phyloP scores from a whole-genome alignment of 345 rosid species.

The Corchorus olitorius region DNA sequence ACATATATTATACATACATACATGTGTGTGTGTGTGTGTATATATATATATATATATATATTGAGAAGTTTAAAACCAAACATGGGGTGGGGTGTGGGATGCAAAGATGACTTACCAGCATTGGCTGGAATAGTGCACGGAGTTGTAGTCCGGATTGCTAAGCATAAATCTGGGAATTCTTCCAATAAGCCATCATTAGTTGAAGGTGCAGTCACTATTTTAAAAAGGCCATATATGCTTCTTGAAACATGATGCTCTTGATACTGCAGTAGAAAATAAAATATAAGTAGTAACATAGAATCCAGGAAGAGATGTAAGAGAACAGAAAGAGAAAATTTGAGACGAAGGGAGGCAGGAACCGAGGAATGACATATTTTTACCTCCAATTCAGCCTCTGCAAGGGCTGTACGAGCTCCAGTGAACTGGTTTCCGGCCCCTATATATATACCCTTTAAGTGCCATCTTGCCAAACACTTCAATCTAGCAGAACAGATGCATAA shows the following conservation, averaged over 20 bases:
- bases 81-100: too few species aligned
- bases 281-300: constrained; percentile 14
- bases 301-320: constrained; percentile 14
- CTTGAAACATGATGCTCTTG: constrained; percentile 94
- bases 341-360: too few species aligned
- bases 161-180: constrained; percentile 72
- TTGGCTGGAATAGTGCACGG: constrained; percentile 98
- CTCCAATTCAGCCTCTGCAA: constrained; percentile 99
- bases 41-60: too few species aligned
- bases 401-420: constrained; percentile 99
- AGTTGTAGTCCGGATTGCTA: constrained; percentile 97
- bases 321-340: neutral
- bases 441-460: constrained; percentile 84
- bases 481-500: constrained; percentile 36
- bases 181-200: constrained; percentile 45
- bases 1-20: too few species aligned
- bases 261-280: constrained; percentile 52
- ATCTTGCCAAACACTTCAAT: constrained; percentile 91
- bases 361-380: constrained; percentile 41
- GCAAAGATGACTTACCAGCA: constrained; percentile 71
- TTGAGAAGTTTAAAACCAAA: too few species aligned
- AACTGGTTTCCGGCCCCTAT: constrained; percentile 95
- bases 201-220: constrained; percentile 46
- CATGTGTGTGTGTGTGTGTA: too few species aligned
- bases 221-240: constrained; percentile 86